phyloP scores from a whole-genome alignment of 2,329 filamentous ascomycete genomes.

The Beauveria australis region DNA sequence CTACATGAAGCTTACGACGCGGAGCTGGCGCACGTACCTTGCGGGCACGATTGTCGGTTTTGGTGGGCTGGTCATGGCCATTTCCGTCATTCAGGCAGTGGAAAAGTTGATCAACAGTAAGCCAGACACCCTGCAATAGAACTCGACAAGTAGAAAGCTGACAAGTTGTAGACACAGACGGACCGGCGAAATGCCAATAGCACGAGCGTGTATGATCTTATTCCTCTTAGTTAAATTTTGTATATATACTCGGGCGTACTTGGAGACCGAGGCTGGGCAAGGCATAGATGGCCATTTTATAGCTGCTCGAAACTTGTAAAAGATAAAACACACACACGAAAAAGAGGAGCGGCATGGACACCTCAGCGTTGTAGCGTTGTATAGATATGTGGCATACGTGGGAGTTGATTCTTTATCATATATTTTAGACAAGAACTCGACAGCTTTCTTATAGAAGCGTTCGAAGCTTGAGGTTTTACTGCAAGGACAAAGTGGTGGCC shows the following conservation, averaged over 20 bases:
- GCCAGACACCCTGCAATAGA: conserved; percentile 14
- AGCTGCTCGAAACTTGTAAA: not conserved
- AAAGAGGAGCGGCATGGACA: not conserved
- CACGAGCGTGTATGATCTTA: not conserved
- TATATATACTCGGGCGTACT: not conserved
- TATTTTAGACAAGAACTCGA: not conserved
- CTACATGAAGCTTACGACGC: conserved; percentile 83
- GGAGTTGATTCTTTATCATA: not conserved
- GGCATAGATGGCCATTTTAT: not conserved
- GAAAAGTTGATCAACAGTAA: conserved; percentile 54
- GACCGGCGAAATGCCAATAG: conserved; percentile 7
- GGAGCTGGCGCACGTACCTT: conserved; percentile 65
- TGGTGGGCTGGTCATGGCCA: conserved; percentile 70
- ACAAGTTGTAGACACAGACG: conserved; percentile 12
- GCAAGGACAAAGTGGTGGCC: no score
- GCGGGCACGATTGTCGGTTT: conserved; percentile 68
- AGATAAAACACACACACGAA: no score
- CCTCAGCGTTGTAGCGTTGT: not conserved
- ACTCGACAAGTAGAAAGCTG: not conserved
- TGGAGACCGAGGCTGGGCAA: not conserved
- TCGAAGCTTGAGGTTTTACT: not conserved
- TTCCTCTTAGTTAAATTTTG: not conserved
- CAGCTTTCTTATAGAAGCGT: not conserved
- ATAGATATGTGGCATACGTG: not conserved
- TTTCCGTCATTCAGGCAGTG: conserved; percentile 67